Conservation (phyloP, 2,329 filamentous ascomycete species). For the Didymella exigua region DNA sequence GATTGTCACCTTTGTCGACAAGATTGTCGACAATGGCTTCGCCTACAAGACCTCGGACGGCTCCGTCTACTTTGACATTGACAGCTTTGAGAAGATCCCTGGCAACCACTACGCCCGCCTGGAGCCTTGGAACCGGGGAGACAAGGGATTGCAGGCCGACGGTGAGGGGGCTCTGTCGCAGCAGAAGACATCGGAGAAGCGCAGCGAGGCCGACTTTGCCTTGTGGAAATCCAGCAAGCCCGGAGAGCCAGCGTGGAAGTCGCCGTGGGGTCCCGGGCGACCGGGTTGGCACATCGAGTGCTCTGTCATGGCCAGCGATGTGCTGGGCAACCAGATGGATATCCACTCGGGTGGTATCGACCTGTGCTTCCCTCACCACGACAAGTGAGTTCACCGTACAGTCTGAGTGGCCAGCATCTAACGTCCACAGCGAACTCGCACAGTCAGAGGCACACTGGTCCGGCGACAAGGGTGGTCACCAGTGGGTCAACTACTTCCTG, state of each 20-base stretch:
- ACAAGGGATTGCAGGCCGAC: slow-evolving; percentile 82
- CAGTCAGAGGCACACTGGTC: slow-evolving; percentile 86
- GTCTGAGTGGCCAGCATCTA: not conserved
- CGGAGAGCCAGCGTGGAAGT: slow-evolving; percentile 89
- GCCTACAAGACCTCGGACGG: slow-evolving; percentile 77
- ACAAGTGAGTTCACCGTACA: slow-evolving; percentile 56
- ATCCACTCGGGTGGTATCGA: slow-evolving; percentile 94
- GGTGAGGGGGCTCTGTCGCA: slow-evolving; percentile 80
- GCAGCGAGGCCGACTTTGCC: slow-evolving; percentile 81
- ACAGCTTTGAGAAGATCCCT: slow-evolving; percentile 74
- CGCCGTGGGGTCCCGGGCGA: slow-evolving; percentile 83
- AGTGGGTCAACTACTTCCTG: slow-evolving; percentile 95
- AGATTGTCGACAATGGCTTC: slow-evolving; percentile 82
- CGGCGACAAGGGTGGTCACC: slow-evolving; percentile 52
- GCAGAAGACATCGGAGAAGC: slow-evolving; percentile 67
- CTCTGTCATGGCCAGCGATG: slow-evolving; percentile 90
- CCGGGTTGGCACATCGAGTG: slow-evolving; percentile 98
- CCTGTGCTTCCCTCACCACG: slow-evolving; percentile 79
- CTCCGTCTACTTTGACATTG: slow-evolving; percentile 93
- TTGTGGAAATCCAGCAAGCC: slow-evolving; percentile 93
- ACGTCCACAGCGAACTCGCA: slow-evolving; percentile 66
- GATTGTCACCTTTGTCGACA: slow-evolving; percentile 83
- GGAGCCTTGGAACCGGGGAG: slow-evolving; percentile 82
- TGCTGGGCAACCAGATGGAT: slow-evolving; percentile 84
- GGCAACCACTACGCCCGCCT: slow-evolving; percentile 86